Percentiles rank a stretch among this genome's conserved stretches.
These are phyloP conservation scores for Umbelopsis vinacea DNA, from an alignment of 192 early-diverging fungal species.

Conservation along the genomic window DNA sequence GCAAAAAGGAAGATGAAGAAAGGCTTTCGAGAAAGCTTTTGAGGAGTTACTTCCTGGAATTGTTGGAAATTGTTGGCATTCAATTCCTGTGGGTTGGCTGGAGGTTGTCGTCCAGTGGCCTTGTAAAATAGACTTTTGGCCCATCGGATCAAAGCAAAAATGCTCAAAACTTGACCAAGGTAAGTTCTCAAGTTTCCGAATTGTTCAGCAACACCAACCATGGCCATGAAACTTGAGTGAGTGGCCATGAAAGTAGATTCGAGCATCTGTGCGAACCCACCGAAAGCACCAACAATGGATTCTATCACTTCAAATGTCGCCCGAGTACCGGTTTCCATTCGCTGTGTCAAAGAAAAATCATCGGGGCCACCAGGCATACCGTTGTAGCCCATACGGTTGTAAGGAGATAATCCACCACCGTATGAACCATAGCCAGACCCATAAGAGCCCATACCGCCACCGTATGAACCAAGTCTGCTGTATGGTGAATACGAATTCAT, in stretches of 20 bases:
- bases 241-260: constrained; percentile 98
- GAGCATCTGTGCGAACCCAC: constrained; percentile 97
- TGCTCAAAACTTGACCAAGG: constrained; percentile 81
- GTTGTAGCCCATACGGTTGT: constrained; percentile 49
- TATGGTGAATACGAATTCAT: constrained; percentile 37
- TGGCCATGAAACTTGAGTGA: constrained; percentile 90
- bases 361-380: constrained; percentile 66
- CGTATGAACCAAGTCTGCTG: constrained; percentile 33
- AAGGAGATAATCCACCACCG: constrained; percentile 38
- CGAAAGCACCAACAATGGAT: constrained; percentile 93
- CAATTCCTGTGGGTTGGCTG: constrained; percentile 74
- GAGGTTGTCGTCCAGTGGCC: constrained; percentile 65
- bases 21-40: constrained; percentile 68
- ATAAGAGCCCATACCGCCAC: constrained; percentile 38
- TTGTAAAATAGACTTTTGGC: constrained; percentile 69
- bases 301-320: constrained; percentile 94
- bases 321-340: constrained; percentile 88
- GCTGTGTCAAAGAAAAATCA: constrained; percentile 74
- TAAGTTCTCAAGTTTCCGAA: constrained; percentile 89
- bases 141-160: constrained; percentile 76
- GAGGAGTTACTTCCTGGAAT: constrained; percentile 59
- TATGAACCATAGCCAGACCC: constrained; percentile 40
- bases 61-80: constrained; percentile 75
- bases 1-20: constrained; percentile 84
- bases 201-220: constrained; percentile 98